phyloP scores from a whole-genome alignment of 2,329 filamentous ascomycete species.

The Rhynchosporium graminicola region DNA sequence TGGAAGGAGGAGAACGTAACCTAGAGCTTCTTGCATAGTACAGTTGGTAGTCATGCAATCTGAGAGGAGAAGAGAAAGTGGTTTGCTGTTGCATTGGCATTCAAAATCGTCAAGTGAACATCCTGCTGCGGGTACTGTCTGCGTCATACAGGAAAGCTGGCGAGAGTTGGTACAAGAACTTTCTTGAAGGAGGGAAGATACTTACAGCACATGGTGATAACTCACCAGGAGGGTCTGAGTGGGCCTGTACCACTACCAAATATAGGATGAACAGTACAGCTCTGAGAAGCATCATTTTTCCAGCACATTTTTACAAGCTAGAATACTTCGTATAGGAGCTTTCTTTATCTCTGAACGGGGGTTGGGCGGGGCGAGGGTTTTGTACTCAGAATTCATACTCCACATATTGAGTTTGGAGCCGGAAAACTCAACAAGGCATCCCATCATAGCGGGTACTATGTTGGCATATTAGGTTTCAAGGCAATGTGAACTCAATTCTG shows the following conservation, averaged over 20 bases:
- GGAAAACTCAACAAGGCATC: not conserved
- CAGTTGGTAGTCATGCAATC: conserved; percentile 15
- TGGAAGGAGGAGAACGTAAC: not conserved
- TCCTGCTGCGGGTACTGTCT: conserved; percentile 9
- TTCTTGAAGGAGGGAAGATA: not conserved
- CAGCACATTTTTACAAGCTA: not conserved
- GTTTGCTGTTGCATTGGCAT: conserved; percentile 15
- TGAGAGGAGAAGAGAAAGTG: conserved; percentile 3
- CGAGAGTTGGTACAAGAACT: not conserved
- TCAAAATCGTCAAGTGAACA: conserved; percentile 3
- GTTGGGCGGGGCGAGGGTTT: not conserved
- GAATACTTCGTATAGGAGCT: not conserved
- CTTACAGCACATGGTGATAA: conserved; percentile 15
- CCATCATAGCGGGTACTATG: not conserved
- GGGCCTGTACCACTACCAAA: not conserved
- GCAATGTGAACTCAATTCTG: not conserved
- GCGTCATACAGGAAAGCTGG: conserved; percentile 9
- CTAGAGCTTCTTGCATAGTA: conserved; percentile 14
- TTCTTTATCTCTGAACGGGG: not conserved
- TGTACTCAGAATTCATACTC: not conserved
- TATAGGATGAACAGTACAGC: conserved; percentile 1
- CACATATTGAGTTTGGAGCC: not conserved
- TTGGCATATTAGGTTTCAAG: not conserved
- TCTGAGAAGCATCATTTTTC: conserved; percentile 7
- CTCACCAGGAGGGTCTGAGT: not conserved